Evolutionary conservation across 768 basidiomycete species (phyloP), one percentile per base, ranked within the genome.

Genomic region (Mycena epipterygia): DNA sequence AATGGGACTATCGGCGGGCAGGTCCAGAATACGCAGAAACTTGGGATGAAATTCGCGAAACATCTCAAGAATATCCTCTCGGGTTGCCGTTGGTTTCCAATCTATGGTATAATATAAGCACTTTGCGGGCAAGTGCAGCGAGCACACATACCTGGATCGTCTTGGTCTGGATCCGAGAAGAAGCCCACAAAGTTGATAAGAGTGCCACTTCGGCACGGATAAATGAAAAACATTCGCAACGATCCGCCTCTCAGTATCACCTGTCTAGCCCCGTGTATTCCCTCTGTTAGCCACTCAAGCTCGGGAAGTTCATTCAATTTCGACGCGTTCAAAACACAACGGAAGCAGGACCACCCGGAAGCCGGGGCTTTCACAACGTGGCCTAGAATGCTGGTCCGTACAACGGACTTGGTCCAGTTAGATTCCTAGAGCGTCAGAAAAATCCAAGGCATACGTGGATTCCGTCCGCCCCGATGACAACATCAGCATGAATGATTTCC

Each of bases 401-500:
- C 42, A 23, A 46, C 44, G 12, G 70, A 72, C 70, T 72, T 44
- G 30, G 13, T 14, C 17, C 3, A 14, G 19, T 64, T 21, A 64
- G 57, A 23, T 21, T 25, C 2, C 1, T 23, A 8, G 23, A 6
- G 14, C 2, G 33, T 1, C 23, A 37, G 25, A 21, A 41, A 7
- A 11, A 14, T 14, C 9, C n/a, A n/a, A n/a, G n/a, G 39, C 70
- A n/a, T 16, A 67, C 70, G 46, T 68, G 56, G n/a, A 72, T 52
- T n/a, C 71, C 71, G 23, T 72, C 71, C 9, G 66, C 71, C 5
- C 66, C 71, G 35, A 72, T 29, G 27, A 68, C 37, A 8, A 68
- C 3, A 52, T 84, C 82, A 3, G 79, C 77, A 2, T 61, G 52
- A 2, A 84, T 65, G 44, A 81, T 75, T 61, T 82, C 76, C 25